Evolutionary conservation across 768 basidiomycete species (phyloP).

Genomic region (Pseudohyphozyma bogoriensis): DNA sequence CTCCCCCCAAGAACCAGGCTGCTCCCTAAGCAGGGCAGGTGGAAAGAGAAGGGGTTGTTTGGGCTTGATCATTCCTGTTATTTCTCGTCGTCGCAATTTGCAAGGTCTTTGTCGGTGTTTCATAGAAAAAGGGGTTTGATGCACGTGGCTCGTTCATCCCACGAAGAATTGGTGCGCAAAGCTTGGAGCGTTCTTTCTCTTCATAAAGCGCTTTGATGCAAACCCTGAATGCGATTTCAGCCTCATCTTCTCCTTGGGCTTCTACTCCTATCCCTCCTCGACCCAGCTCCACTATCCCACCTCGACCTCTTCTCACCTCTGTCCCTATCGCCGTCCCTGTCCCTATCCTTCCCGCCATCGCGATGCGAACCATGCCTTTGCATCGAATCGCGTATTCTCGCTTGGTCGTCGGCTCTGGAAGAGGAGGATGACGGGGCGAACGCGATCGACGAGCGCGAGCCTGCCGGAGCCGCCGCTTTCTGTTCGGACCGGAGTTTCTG

Average conservation of each 20-base stretch:
- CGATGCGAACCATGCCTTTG: constrained; percentile 5
- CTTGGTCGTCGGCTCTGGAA: neutral
- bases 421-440: constrained; percentile 43
- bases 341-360: constrained; percentile 7
- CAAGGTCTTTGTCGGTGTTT: no score
- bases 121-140: no score
- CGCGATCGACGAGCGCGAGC: constrained; percentile 54
- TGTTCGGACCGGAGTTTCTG: constrained; percentile 60
- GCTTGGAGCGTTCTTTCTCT: no score
- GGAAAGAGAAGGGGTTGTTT: no score
- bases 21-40: no score
- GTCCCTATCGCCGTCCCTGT: constrained; percentile 1
- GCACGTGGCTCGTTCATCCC: no score
- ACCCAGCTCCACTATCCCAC: constrained; percentile 15
- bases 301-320: constrained; percentile 17
- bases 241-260: constrained; percentile 24
- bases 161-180: no score
- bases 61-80: no score
- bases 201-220: neutral
- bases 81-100: no score
- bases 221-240: no score
- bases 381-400: constrained; percentile 2
- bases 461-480: constrained; percentile 46
- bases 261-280: constrained; percentile 16
- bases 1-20: constrained; percentile 59